Evolutionary conservation across 2,329 filamentous ascomycete species (phyloP), one percentile per base, ranked within the genome.

Genomic region (Venturiaceae sp.): DNA sequence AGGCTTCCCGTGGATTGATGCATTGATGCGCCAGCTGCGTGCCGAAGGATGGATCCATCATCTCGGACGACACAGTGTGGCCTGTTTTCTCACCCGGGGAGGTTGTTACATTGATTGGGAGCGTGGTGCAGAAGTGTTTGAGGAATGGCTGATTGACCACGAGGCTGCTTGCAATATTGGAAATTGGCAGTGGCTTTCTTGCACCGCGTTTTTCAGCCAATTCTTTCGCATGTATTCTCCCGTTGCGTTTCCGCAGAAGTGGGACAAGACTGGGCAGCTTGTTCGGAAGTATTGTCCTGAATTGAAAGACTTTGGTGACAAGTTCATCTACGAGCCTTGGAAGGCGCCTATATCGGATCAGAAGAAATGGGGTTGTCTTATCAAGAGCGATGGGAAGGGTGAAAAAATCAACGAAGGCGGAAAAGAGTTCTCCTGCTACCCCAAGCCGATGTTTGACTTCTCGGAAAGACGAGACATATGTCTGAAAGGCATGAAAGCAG

Each of bases 21-120:
- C 86, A 0, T 75, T 91, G 41, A 91, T 92, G 88, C 81, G 87
- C 1, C 87, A 91, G 69, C 76, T 92, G 14, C 76, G 78, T 14
- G 68, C 76, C 1, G 87, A 90, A 67, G 88, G 88, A 30, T 92
- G 87, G 87, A 88, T 91, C 8, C 87, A 92, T 67, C 88, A 92
- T 67, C 77, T 91, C 0, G 88, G 87, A 2, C 80, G 88, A 0
- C 88, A 92, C 69, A 81, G 84, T n/a, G 84, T 92, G 0, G 88
- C 88, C 0, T 91, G 87, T 67, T 92, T 92, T 68, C 76, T 92
- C n/a, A 91, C 88, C 0, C 77, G 88, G 2, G 87, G 88, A 1
- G 88, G 88, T 0, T 90, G 86, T 69, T 92, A 90, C 66, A 76
- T 92, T 47, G 82, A 85, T 65, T 92, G 88, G 87, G 87, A 91